phyloP scores from a whole-genome alignment of 106 monocot genomes.

The Cymbidium sinense region DNA sequence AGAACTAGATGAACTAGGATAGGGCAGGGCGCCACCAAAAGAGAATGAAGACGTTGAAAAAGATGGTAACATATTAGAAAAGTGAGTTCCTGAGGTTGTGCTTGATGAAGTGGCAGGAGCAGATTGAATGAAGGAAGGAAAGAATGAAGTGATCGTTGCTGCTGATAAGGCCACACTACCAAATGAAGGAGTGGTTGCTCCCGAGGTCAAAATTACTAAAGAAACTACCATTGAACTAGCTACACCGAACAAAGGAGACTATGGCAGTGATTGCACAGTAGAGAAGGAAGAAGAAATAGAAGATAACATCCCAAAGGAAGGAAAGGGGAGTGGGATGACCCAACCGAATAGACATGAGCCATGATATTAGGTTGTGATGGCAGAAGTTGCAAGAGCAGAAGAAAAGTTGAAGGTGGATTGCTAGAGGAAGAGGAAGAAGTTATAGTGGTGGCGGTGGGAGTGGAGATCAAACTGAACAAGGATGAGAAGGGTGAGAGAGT shows the following conservation, averaged over 20 bases:
- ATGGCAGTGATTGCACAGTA: not conserved
- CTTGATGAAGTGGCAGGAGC: conserved; percentile 2
- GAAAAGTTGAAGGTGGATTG: not conserved
- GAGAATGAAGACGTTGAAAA: conserved; percentile 2
- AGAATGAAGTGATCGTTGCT: not conserved
- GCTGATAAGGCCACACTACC: not conserved
- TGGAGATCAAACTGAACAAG: not conserved
- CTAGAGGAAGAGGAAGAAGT: not conserved
- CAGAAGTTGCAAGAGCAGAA: not conserved
- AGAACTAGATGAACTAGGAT: not conserved
- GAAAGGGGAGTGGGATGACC: not conserved
- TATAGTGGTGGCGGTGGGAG: not conserved
- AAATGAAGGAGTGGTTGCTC: not conserved
- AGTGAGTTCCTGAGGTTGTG: not conserved
- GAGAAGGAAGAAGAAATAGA: not conserved
- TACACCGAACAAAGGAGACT: not conserved
- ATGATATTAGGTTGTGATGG: not conserved
- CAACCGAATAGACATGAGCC: not conserved
- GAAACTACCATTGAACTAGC: not conserved
- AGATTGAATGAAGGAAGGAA: not conserved
- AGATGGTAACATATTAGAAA: not conserved
- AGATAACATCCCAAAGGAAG: not conserved
- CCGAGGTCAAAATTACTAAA: not conserved
- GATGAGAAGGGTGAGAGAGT: conserved; percentile 9
- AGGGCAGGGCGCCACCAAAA: not conserved